Conservation (phyloP, 2,329 filamentous ascomycete species). For the Cercospora sesami region DNA sequence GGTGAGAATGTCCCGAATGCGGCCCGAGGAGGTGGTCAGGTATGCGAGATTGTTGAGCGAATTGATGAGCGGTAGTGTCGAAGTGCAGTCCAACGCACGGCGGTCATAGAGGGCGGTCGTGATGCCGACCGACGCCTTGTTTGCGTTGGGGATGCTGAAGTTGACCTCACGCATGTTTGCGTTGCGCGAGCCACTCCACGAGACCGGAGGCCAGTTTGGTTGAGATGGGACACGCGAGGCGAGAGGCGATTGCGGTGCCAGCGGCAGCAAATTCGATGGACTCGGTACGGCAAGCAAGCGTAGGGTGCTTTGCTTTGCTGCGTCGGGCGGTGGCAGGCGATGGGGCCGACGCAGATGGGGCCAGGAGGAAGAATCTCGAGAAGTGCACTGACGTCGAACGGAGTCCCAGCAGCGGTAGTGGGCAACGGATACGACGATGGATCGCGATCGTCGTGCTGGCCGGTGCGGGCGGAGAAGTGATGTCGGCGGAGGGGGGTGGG, state of each 20-base stretch:
- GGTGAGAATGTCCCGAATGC: constrained; percentile 95
- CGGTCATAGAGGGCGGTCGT: constrained; percentile 98
- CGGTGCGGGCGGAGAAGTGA: neutral
- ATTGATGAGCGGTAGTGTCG: constrained; percentile 95
- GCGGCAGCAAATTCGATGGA: constrained; percentile 18
- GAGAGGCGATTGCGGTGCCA: neutral
- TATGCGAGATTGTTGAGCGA: constrained; percentile 98
- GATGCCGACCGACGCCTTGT: constrained; percentile 98
- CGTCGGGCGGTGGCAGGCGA: constrained; percentile 17
- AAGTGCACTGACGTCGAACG: neutral
- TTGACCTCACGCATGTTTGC: constrained; percentile 97
- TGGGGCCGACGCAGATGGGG: neutral
- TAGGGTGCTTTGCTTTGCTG: constrained; percentile 1
- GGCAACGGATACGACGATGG: neutral
- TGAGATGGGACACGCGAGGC: constrained; percentile 1
- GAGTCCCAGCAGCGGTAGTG: neutral
- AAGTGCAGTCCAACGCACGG: constrained; percentile 95
- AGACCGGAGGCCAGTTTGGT: constrained; percentile 1
- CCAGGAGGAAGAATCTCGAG: neutral
- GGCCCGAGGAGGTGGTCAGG: constrained; percentile 93
- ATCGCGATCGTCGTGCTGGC: neutral
- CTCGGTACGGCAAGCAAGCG: constrained; percentile 14
- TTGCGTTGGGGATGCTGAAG: constrained; percentile 98
- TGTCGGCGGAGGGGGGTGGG: neutral
- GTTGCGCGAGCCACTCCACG: constrained; percentile 23